Evolutionary conservation across 2,329 filamentous ascomycete genomes (phyloP).

Genomic region (Diplodia intermedia): DNA sequence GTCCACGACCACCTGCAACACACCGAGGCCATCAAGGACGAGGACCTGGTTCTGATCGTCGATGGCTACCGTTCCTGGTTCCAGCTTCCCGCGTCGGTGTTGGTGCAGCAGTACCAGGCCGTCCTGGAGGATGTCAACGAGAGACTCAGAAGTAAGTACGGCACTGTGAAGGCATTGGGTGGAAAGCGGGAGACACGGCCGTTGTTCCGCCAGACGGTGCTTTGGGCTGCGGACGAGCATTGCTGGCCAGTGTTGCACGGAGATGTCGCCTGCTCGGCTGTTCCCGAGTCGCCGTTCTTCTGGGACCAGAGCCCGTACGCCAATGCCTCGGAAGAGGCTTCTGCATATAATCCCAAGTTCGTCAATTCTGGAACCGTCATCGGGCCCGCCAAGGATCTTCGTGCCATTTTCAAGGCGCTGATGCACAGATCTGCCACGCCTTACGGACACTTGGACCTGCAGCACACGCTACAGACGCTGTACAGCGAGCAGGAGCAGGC

Average conservation of each 20-base stretch:
- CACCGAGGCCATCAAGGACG: slow-evolving; percentile 57
- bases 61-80: slow-evolving; percentile 71
- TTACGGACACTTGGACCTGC: slow-evolving; percentile 45
- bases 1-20: slow-evolving; percentile 57
- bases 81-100: slow-evolving; percentile 68
- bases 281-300: slow-evolving; percentile 60
- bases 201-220: slow-evolving; percentile 58
- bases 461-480: slow-evolving; percentile 57
- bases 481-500: slow-evolving; percentile 62
- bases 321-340: slow-evolving; percentile 11
- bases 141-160: slow-evolving; percentile 59
- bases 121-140: slow-evolving; percentile 61
- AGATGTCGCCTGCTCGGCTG: slow-evolving; percentile 60
- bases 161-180: slow-evolving; percentile 39
- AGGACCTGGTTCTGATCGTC: slow-evolving; percentile 68
- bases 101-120: slow-evolving; percentile 68
- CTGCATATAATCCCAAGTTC: slow-evolving; percentile 48
- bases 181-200: slow-evolving; percentile 32
- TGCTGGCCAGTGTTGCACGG: slow-evolving; percentile 54
- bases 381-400: slow-evolving; percentile 59
- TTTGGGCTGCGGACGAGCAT: slow-evolving; percentile 63
- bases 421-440: slow-evolving; percentile 38
- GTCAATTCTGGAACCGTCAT: slow-evolving; percentile 59
- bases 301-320: slow-evolving; percentile 42
- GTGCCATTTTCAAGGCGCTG: slow-evolving; percentile 54